These are phyloP conservation scores for Besnoitia besnoiti DNA, from an alignment of 169 alveolate species.

Conservation along the genomic window DNA sequence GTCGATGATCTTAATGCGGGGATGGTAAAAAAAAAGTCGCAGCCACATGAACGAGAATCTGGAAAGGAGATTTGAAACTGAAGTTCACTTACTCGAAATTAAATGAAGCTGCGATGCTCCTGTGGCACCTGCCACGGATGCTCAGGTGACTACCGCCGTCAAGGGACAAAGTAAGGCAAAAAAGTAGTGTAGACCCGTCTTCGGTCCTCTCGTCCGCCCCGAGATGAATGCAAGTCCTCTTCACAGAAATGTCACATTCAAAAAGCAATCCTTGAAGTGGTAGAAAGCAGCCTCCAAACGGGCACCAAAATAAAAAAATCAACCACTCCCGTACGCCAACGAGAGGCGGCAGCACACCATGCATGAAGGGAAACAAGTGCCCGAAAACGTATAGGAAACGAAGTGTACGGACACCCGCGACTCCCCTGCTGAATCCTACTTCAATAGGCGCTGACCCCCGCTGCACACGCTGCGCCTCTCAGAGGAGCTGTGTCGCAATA, in stretches of 20 bases:
- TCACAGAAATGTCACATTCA: too few species aligned
- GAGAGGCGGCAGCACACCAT: not conserved
- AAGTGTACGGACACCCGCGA: not conserved
- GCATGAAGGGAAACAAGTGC: not conserved
- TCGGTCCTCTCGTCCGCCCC: too few species aligned
- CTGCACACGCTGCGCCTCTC: too few species aligned
- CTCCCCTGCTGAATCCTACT: not conserved
- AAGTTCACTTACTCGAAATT: not conserved
- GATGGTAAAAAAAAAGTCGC: not conserved
- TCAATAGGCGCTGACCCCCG: constrained; percentile 7
- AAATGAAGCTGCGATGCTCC: not conserved
- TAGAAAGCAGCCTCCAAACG: too few species aligned
- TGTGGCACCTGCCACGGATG: not conserved
- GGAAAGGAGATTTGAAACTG: not conserved
- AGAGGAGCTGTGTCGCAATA: too few species aligned
- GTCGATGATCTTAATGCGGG: not conserved
- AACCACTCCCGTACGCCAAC: not conserved
- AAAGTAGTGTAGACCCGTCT: too few species aligned
- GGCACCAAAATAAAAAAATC: not conserved
- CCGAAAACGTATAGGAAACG: not conserved
- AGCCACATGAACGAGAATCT: too few species aligned
- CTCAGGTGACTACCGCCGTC: not conserved
- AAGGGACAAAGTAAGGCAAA: not conserved
- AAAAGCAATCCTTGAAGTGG: too few species aligned
- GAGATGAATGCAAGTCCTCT: too few species aligned